These are phyloP conservation scores for Leucogyrophana mollusca DNA, from an alignment of 768 basidiomycete species.

Conservation along the genomic window DNA sequence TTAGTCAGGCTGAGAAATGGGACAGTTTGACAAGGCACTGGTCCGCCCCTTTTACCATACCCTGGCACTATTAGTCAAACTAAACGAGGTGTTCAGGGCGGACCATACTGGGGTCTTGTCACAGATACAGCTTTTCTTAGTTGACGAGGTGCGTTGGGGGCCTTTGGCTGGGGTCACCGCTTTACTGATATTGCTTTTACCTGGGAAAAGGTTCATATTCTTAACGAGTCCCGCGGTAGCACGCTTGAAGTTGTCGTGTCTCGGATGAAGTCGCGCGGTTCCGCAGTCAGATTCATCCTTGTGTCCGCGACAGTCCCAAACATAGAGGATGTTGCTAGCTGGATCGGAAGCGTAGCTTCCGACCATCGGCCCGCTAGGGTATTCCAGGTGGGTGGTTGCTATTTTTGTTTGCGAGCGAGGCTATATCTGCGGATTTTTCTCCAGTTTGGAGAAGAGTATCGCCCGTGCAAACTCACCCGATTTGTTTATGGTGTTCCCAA, in stretches of 20 bases:
- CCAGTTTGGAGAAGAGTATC: constrained; percentile 91
- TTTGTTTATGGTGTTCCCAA: constrained; percentile 72
- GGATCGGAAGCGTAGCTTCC: constrained; percentile 60
- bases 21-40: constrained; percentile 90
- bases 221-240: constrained; percentile 88
- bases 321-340: constrained; percentile 82
- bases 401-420: neutral
- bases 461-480: constrained; percentile 79
- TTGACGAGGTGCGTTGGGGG: constrained; percentile 71
- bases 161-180: neutral
- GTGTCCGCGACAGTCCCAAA: constrained; percentile 96
- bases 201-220: constrained; percentile 73
- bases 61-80: too few species aligned
- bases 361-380: constrained; percentile 51
- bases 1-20: constrained; percentile 87
- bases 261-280: constrained; percentile 81
- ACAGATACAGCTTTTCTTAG: constrained; percentile 76
- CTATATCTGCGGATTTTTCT: constrained; percentile 1
- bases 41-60: constrained; percentile 35
- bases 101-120: constrained; percentile 67
- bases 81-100: too few species aligned
- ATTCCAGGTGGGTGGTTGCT: constrained; percentile 56
- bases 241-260: constrained; percentile 94
- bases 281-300: constrained; percentile 76
- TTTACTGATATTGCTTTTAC: neutral